Evolutionary conservation across 768 basidiomycete species (phyloP), one percentile per base, ranked within the genome.

Genomic region (Psilocybe subaeruginosa): DNA sequence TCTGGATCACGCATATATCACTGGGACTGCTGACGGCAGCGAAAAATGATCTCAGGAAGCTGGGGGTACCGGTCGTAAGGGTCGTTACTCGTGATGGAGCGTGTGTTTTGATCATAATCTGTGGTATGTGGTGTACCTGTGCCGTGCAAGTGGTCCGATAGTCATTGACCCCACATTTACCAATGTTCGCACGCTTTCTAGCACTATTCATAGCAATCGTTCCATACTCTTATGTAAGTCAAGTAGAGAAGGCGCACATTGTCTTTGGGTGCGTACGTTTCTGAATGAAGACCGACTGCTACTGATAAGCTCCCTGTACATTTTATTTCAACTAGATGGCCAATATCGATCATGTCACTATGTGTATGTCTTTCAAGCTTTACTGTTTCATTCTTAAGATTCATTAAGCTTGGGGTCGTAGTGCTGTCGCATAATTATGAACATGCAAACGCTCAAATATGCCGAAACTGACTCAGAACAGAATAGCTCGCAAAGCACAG

Each of bases 21-120:
- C 19, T 65, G 33, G 61, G 30, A 17, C 8, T 30, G 1, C 47
- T 65, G 27, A 62, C 61, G 0, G 54, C 46, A 3, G 19, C 23
- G 5, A 62, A 52, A n/a, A 35, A 51, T 11, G 27, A 58, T 14
- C 55, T 62, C 4, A 16, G 17, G 9, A 39, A 23, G 23, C 14
- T 62, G 9, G 54, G 55, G 1, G 61, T 50, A 6, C 64, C 64
- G 7, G 52, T 65, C 16, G 61, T 60, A 12, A 62, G 35, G 17
- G 50, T 62, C 9, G 61, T 62, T 2, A 56, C 55, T 7, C 48
- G 64, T n/a, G 64, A 65, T 37, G 61, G 64, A 5, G 41, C 58
- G 4, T 65, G 49, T 35, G 46, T 55, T 2, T 11, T 62, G 41
- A 29, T 56, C 9, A 29, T 56, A 8, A 48, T 65, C 8, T 65